A percentile compares a stretch with the other conserved stretches of the same genome.
Evolutionary conservation across 768 basidiomycete genomes (phyloP).

Genomic region (Boletellus ananas): DNA sequence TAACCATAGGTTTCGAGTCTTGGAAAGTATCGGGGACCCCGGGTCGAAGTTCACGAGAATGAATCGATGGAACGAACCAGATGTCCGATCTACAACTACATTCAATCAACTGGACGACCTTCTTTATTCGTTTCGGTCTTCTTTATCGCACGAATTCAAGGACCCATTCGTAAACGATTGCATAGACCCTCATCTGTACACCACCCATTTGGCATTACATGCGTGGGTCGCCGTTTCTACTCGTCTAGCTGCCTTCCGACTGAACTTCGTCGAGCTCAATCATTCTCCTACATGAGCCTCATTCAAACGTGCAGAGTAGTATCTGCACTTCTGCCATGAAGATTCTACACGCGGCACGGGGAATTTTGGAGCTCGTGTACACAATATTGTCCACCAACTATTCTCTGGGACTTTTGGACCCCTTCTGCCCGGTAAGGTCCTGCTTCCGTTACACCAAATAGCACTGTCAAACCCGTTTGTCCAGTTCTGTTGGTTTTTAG

Average conservation of each 20-base stretch:
- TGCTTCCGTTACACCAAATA: neutral
- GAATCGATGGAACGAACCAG: slow-evolving; percentile 42
- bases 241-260: slow-evolving; percentile 36
- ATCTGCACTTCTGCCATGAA: slow-evolving; percentile 68
- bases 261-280: slow-evolving; percentile 43
- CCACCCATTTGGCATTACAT: slow-evolving; percentile 30
- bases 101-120: slow-evolving; percentile 62
- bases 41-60: slow-evolving; percentile 22
- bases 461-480: neutral
- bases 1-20: slow-evolving; percentile 61
- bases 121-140: slow-evolving; percentile 53
- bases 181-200: slow-evolving; percentile 58
- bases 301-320: slow-evolving; percentile 54
- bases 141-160: slow-evolving; percentile 53
- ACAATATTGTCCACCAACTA: slow-evolving; percentile 66
- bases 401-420: slow-evolving; percentile 65
- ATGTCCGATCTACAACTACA: slow-evolving; percentile 56
- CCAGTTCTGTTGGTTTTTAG: slow-evolving; percentile 68
- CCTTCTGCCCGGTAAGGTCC: slow-evolving; percentile 59
- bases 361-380: slow-evolving; percentile 65
- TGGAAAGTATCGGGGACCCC: slow-evolving; percentile 57
- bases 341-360: slow-evolving; percentile 62
- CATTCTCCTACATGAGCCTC: slow-evolving; percentile 74
- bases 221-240: slow-evolving; percentile 24
- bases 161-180: slow-evolving; percentile 51